phyloP scores from a whole-genome alignment of 1,284 basidiomycete genomes.

The Mycena citricolor region DNA sequence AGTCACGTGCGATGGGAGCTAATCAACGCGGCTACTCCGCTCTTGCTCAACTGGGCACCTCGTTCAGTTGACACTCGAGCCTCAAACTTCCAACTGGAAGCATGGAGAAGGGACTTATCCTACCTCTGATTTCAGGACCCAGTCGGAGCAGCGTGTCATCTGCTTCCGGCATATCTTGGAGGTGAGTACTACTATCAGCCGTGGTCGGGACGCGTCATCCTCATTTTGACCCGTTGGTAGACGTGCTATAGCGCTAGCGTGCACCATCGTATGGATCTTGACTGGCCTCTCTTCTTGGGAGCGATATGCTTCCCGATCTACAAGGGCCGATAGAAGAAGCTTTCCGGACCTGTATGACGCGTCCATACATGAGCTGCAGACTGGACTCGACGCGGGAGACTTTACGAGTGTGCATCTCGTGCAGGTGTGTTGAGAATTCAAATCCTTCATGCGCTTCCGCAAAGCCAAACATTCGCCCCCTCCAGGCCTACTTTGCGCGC shows the following conservation, averaged over 20 bases:
- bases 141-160: too few relatives aligned
- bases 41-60: too few relatives aligned
- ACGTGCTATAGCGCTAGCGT: neutral
- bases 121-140: too few relatives aligned
- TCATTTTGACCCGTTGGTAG: neutral
- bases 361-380: constrained; percentile 54
- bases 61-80: too few relatives aligned
- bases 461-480: neutral
- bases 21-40: too few relatives aligned
- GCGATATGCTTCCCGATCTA: neutral
- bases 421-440: constrained; percentile 41
- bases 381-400: constrained; percentile 46
- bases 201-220: neutral
- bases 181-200: too few relatives aligned
- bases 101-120: too few relatives aligned
- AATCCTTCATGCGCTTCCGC: neutral
- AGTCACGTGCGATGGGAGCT: too few relatives aligned
- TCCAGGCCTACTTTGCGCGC: constrained; percentile 63
- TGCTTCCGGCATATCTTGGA: too few relatives aligned
- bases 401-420: constrained; percentile 68
- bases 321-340: neutral
- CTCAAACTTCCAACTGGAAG: too few relatives aligned
- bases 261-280: neutral
- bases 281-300: neutral
- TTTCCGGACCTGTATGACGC: constrained; percentile 59